These are phyloP conservation scores for Nematocida ironsii DNA, from an alignment of 371 early-diverging fungal genomes.

Conservation along the genomic window DNA sequence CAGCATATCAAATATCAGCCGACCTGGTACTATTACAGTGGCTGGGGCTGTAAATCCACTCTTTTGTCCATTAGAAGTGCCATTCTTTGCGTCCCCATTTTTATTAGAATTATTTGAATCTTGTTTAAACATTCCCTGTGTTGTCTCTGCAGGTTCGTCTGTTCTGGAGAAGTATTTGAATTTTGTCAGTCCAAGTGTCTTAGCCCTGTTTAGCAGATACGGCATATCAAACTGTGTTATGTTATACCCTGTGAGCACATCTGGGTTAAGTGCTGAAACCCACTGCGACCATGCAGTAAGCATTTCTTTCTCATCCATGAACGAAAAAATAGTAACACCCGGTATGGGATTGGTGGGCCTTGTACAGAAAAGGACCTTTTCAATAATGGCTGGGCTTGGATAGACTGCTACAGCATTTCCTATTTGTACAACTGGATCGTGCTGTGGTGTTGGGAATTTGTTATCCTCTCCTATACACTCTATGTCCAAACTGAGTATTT, in stretches of 20 bases:
- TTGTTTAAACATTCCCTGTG: neutral
- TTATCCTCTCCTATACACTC: conserved; percentile 93
- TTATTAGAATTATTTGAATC: neutral
- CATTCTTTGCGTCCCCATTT: neutral
- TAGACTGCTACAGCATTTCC: conserved; percentile 82
- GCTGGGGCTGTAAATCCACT: neutral
- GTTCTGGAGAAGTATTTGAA: conserved; percentile 82
- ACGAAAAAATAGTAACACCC: conserved; percentile 80
- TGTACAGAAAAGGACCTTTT: conserved; percentile 85
- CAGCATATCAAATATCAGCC: conserved; percentile 87
- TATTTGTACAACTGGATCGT: conserved; percentile 98
- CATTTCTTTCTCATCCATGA: conserved; percentile 79
- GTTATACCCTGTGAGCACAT: conserved; percentile 97
- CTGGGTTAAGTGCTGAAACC: conserved; percentile 78
- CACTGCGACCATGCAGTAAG: conserved; percentile 76
- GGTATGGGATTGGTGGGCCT: conserved; percentile 83
- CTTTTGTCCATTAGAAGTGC: neutral
- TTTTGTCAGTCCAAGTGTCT: conserved; percentile 72
- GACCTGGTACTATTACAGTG: conserved; percentile 75
- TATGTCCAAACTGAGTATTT: conserved; percentile 94
- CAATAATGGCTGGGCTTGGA: conserved; percentile 74
- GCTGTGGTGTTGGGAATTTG: conserved; percentile 85
- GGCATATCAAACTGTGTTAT: conserved; percentile 94
- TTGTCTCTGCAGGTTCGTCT: conserved; percentile 4
- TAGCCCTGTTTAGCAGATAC: conserved; percentile 87